Base-by-base conservation (phyloP, 1,284 basidiomycete species). In the Volvariella volvacea region DNA sequence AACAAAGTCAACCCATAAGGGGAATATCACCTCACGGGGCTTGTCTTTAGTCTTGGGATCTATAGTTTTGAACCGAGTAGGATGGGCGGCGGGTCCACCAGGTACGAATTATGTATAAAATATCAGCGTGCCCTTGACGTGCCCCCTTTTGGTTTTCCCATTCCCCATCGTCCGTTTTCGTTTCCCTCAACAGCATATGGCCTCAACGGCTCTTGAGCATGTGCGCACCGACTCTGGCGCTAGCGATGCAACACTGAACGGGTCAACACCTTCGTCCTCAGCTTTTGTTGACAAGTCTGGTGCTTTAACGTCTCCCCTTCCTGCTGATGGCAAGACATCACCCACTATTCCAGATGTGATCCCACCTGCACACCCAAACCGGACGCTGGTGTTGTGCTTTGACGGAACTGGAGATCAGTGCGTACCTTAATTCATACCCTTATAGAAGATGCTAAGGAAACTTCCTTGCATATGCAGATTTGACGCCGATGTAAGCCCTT, bases 341-440 rank as follows among this genome's bases (percentile, higher is more conserved):
- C 25, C 25, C 6, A n/a, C n/a, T n/a, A 28, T 28, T 6, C 25
- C 25, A 28, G 25, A 28, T 7, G 15, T 36, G 8, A 36, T 36
- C n/a, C 34, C 34, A 7, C 7, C 14, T 8, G 34, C 14, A 36
- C 42, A 20, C 25, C 39, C 36, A 41, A 17, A 3, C 12, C 17
- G 21, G 15, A 22, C 32, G 14, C 20, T 28, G 14, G 33, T 44
- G 10, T 7, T 44, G 14, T 36, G 34, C n/a, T 56, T 56, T 33
- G 54, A 56, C 44, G 54, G 52, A 1, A 52, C 52, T 8, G 46
- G 70, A 51, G 48, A 51, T 43, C 53, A 60, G 39, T 36, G 34
- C 14, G 34, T 36, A 16, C 15, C 15, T 36, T 36, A 7, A 6
- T 15, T 20, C n/a, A 15, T n/a, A 4, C 19, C 6, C 8, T 6